These are phyloP conservation scores for Hymenoscyphus albidus DNA, from an alignment of 2,329 filamentous ascomycete species.

Conservation along the genomic window DNA sequence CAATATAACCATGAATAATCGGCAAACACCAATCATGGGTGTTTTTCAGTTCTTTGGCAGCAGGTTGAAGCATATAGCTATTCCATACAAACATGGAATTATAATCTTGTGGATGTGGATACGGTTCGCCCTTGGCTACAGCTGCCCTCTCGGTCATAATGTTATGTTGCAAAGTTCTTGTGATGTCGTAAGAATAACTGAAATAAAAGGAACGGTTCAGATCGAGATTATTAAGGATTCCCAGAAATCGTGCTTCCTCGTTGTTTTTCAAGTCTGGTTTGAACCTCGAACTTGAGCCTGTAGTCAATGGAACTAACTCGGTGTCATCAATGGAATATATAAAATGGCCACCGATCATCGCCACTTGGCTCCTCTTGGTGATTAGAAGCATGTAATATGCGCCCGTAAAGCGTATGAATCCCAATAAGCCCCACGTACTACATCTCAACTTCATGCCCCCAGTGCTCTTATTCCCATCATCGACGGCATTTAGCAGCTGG, in stretches of 20 bases:
- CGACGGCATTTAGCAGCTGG: conserved; percentile 86
- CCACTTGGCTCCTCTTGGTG: conserved; percentile 92
- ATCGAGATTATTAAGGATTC: conserved; percentile 87
- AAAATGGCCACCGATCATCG: conserved; percentile 93
- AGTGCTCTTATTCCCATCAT: conserved; percentile 87
- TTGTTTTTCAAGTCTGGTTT: conserved; percentile 75
- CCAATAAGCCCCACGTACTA: conserved; percentile 88
- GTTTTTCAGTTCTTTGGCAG: conserved; percentile 64
- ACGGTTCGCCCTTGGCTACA: conserved; percentile 59
- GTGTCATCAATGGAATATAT: conserved; percentile 94
- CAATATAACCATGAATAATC: conserved; percentile 93
- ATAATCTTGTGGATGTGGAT: conserved; percentile 60
- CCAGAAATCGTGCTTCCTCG: conserved; percentile 84
- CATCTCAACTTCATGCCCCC: conserved; percentile 87
- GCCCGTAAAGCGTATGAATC: conserved; percentile 94
- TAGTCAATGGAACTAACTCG: conserved; percentile 82
- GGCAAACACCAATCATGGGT: conserved; percentile 95
- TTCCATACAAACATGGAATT: conserved; percentile 99
- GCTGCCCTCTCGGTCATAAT: conserved; percentile 75
- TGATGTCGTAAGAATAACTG: conserved; percentile 97
- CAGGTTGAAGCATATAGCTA: conserved; percentile 78
- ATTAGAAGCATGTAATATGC: conserved; percentile 97
- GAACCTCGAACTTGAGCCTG: conserved; percentile 60
- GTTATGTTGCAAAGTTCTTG: conserved; percentile 86
- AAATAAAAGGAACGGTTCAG: conserved; percentile 93